Base-by-base conservation (phyloP, 345 rosid species). In the Populus davidiana region DNA sequence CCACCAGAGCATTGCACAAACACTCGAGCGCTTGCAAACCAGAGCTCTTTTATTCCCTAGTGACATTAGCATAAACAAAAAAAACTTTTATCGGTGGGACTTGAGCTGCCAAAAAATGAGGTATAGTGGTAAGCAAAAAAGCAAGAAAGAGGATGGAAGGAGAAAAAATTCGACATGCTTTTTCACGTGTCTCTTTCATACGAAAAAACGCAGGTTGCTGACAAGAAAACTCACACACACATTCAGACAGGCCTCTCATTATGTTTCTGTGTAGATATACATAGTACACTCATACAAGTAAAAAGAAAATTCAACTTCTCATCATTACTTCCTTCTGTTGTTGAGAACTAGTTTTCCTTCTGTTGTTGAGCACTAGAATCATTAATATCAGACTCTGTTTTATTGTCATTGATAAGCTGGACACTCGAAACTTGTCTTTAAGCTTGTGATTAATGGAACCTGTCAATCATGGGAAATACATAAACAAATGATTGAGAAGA, bases 401-500 rank as follows among this genome's bases (percentile, higher is more conserved):
- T 67, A 5, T 66, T 65, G 72, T 50, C 25, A 74, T 20, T 72
- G 41, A 50, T 49, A 67, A 77, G 49, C 59, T 23, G 80, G 65
- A 35, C 69, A 65, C 82, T 73, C 77, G 73, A 75, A 82, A 75
- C 71, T 71, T 82, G 27, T 65, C 33, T 76, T 43, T 23, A 62
- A 70, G 84, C 84, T 78, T 89, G 75, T 85, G 71, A 66, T 25
- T 78, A 84, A 84, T 84, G 92, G 83, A 81, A 89, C 87, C 89
- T 29, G 80, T 86, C 93, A 88, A 83, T 86, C 90, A 90, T 81
- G 75, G 77, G 66, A 85, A 89, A 85, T 87, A 80, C 85, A 85
- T 74, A 86, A 87, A 87, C 81, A 84, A 86, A 88, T 89, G 90
- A 87, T 88, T 89, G 89, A 78, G 31, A 54, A 39, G 76, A 72